A percentile compares a stretch with the other conserved stretches of the same genome.
These are phyloP conservation scores for Penicillium rolfsii DNA, from an alignment of 2,329 filamentous ascomycete species.

Conservation along the genomic window DNA sequence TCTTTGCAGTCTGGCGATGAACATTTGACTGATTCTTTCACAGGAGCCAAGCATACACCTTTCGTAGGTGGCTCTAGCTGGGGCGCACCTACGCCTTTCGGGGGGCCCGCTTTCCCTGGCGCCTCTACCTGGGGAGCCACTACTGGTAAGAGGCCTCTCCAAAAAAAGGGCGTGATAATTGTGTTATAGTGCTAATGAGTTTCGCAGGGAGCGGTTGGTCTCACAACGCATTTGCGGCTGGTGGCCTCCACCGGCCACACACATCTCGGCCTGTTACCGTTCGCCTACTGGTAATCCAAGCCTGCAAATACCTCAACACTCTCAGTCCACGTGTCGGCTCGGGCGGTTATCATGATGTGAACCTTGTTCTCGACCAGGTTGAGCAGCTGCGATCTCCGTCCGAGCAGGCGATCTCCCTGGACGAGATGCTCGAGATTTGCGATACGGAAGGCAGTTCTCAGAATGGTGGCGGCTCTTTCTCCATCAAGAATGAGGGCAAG, in stretches of 20 bases:
- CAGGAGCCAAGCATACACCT: conserved; percentile 39
- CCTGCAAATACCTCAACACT: conserved; percentile 68
- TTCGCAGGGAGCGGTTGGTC: conserved; percentile 50
- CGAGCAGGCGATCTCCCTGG: conserved; percentile 59
- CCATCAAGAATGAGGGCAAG: conserved; percentile 60
- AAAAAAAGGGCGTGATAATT: background rate
- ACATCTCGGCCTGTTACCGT: conserved; percentile 70
- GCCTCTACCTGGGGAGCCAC: conserved; percentile 43
- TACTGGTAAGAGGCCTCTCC: conserved; percentile 35
- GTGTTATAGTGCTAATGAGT: conserved; percentile 20
- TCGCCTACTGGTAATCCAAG: conserved; percentile 74
- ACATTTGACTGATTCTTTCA: conserved; percentile 22
- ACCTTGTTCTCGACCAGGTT: conserved; percentile 65
- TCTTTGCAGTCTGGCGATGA: background rate
- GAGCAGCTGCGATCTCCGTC: conserved; percentile 64
- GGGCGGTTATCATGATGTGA: conserved; percentile 72
- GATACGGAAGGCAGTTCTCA: conserved; percentile 85
- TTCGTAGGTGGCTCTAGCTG: conserved; percentile 38
- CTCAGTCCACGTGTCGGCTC: conserved; percentile 46
- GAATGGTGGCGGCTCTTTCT: conserved; percentile 90
- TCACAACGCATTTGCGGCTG: conserved; percentile 55
- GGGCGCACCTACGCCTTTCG: conserved; percentile 42
- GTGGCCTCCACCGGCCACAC: conserved; percentile 52
- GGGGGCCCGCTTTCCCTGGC: conserved; percentile 41
- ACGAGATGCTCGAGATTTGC: conserved; percentile 79